Conservation (phyloP, 2,329 filamentous ascomycete species). For the Aspergillus piperis region DNA sequence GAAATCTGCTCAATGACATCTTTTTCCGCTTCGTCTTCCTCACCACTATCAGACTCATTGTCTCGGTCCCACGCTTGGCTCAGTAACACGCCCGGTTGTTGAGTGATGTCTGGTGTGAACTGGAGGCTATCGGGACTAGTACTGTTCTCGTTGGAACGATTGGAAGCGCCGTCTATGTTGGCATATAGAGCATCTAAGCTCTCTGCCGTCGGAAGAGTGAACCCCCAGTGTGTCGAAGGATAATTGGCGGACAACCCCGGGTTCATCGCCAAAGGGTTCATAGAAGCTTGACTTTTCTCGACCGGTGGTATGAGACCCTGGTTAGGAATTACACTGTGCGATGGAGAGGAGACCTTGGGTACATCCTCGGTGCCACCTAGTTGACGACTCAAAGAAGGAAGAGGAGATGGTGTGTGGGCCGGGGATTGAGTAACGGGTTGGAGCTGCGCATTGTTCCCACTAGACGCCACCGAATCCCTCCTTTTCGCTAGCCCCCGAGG, state of each 20-base stretch:
- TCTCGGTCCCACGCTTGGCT: constrained; percentile 25
- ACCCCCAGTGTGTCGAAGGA: constrained; percentile 33
- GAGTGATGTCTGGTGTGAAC: constrained; percentile 31
- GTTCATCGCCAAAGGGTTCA: constrained; percentile 24
- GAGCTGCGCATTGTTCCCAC: neutral
- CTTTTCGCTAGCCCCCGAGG: constrained; percentile 18
- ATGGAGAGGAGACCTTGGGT: constrained; percentile 13
- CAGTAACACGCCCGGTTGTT: constrained; percentile 25
- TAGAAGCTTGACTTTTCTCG: constrained; percentile 18
- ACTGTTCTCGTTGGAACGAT: constrained; percentile 22
- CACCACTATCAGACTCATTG: constrained; percentile 36
- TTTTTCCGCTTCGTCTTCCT: constrained; percentile 37
- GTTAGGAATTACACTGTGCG: constrained; percentile 16
- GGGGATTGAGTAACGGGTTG: constrained; percentile 13
- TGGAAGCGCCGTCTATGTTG: constrained; percentile 28
- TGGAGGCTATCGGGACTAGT: constrained; percentile 30
- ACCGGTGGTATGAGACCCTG: constrained; percentile 17
- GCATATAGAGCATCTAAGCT: constrained; percentile 37
- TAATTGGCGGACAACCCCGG: constrained; percentile 16
- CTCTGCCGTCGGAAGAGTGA: constrained; percentile 39
- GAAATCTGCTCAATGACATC: constrained; percentile 49
- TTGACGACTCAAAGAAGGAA: constrained; percentile 16
- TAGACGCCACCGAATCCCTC: neutral
- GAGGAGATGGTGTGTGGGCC: constrained; percentile 14
- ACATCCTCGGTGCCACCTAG: constrained; percentile 5